A percentile compares a stretch with the other conserved stretches of the same genome.
Evolutionary conservation across 83 land plant genomes (phyloP).

Genomic region (Thuja plicata): DNA sequence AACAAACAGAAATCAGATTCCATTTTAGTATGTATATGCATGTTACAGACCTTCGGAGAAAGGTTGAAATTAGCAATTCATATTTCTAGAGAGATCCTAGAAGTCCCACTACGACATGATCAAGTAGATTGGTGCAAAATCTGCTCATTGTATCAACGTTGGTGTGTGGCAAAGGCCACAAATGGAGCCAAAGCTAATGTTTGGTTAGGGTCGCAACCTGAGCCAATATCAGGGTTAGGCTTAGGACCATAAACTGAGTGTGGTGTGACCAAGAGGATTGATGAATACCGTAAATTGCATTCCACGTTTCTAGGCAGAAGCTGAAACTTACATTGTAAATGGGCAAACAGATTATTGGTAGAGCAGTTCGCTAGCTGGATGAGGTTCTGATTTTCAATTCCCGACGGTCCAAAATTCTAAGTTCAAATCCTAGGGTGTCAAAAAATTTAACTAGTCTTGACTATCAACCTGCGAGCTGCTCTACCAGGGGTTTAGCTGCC

Average conservation of each 20-base stretch:
- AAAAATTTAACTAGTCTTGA: background rate
- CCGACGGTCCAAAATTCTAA: background rate
- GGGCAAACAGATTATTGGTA: background rate
- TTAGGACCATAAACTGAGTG: background rate
- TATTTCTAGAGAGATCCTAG: background rate
- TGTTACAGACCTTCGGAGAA: background rate
- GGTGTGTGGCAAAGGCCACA: background rate
- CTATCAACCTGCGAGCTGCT: background rate
- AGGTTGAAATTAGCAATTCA: background rate
- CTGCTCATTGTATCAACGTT: background rate
- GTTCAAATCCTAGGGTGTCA: background rate
- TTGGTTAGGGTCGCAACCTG: background rate
- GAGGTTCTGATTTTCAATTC: background rate
- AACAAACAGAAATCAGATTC: no score
- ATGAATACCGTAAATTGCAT: background rate
- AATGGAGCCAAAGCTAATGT: background rate
- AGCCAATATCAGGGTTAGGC: background rate
- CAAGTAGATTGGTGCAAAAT: background rate
- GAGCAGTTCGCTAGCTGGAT: background rate
- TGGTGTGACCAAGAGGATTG: background rate
- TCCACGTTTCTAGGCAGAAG: background rate
- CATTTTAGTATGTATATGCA: no score
- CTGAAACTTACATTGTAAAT: background rate
- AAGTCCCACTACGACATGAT: background rate
- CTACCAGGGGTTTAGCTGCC: background rate